These are phyloP conservation scores for Backusella psychrophila DNA, from an alignment of 192 early-diverging fungal species.

Conservation along the genomic window DNA sequence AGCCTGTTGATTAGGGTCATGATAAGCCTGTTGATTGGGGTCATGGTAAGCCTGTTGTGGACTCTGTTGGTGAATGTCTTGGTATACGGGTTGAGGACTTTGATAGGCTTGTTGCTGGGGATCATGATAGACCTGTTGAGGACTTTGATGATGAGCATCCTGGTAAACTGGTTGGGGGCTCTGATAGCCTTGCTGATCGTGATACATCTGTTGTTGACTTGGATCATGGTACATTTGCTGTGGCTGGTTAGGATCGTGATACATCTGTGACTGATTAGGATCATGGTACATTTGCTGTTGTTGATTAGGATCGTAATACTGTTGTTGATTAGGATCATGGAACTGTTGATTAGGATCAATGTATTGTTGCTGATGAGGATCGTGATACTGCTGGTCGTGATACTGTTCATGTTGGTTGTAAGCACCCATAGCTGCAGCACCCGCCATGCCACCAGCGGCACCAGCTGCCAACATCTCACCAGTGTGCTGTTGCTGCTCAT, in stretches of 20 bases:
- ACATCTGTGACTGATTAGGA: not conserved
- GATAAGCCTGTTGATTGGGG: not conserved
- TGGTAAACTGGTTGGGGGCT: not conserved
- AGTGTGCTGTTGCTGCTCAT: not conserved
- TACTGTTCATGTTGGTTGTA: constrained; percentile 6
- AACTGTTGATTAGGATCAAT: not conserved
- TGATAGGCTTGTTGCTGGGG: not conserved
- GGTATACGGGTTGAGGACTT: not conserved
- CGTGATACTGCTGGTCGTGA: not conserved
- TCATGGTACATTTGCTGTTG: constrained; percentile 4
- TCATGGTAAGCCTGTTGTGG: not conserved
- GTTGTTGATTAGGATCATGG: not conserved
- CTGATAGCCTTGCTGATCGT: not conserved
- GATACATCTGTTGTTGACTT: not conserved
- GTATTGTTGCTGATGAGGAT: not conserved
- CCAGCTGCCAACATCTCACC: not conserved
- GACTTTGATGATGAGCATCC: not conserved
- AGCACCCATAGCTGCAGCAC: not conserved
- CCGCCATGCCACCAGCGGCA: not conserved
- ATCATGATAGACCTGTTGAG: not conserved
- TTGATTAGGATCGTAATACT: constrained; percentile 9
- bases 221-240: not conserved
- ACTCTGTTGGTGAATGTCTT: not conserved
- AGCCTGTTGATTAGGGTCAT: not conserved
- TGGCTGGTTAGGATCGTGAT: not conserved